These are phyloP conservation scores for Suillus bovinus DNA, from an alignment of 768 basidiomycete species.

Conservation along the genomic window DNA sequence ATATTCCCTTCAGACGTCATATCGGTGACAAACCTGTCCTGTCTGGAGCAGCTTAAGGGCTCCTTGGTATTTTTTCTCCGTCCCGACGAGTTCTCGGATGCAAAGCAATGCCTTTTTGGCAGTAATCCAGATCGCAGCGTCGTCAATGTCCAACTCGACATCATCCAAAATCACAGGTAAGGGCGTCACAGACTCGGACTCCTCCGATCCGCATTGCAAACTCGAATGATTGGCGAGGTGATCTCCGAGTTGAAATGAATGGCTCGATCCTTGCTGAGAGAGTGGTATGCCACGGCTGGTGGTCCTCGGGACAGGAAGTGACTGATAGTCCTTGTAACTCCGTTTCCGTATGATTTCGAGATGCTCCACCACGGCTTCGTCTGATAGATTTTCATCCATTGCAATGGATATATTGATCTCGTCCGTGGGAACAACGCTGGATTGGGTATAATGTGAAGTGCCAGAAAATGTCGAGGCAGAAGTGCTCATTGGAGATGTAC, in stretches of 20 bases:
- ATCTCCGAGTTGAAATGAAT: neutral
- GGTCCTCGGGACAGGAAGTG: neutral
- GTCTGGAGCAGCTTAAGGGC: slow-evolving; percentile 37
- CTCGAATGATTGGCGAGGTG: too few relatives aligned
- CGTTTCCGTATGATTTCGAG: slow-evolving; percentile 45
- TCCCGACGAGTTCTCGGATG: slow-evolving; percentile 49
- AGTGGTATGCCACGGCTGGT: neutral
- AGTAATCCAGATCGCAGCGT: slow-evolving; percentile 34
- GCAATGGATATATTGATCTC: slow-evolving; percentile 43
- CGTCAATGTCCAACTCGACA: slow-evolving; percentile 19
- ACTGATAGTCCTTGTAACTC: neutral
- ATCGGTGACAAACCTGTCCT: slow-evolving; percentile 32
- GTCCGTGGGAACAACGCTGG: slow-evolving; percentile 33
- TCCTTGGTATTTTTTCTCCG: slow-evolving; percentile 45
- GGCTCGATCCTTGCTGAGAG: neutral
- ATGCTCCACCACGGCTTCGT: slow-evolving; percentile 49
- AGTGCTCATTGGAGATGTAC: slow-evolving; percentile 13
- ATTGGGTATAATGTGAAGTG: slow-evolving; percentile 7
- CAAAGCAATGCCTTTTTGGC: slow-evolving; percentile 43
- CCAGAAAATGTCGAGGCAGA: neutral
- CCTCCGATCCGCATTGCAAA: neutral
- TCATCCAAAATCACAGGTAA: slow-evolving; percentile 12
- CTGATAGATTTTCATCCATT: slow-evolving; percentile 49
- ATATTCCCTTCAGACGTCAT: neutral
- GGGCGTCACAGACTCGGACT: neutral